These are phyloP conservation scores for Tolypocladium endophyticum DNA, from an alignment of 2,329 filamentous ascomycete species.

Conservation along the genomic window DNA sequence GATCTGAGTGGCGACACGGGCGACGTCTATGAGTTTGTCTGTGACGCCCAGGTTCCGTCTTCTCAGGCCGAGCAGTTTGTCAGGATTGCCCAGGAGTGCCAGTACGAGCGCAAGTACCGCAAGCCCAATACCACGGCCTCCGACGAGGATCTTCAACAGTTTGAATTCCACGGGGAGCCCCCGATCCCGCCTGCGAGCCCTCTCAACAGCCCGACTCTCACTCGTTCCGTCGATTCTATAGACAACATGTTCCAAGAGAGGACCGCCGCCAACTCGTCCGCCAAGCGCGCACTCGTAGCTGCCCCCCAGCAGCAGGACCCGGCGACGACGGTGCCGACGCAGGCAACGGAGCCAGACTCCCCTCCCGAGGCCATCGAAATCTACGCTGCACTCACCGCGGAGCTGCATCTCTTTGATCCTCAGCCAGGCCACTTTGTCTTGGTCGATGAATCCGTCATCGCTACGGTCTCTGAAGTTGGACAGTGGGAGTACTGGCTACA, in stretches of 20 bases:
- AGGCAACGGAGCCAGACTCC: constrained; percentile 1
- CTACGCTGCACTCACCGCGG: constrained; percentile 64
- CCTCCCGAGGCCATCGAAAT: constrained; percentile 61
- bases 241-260: constrained; percentile 45
- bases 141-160: constrained; percentile 69
- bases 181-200: constrained; percentile 56
- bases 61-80: constrained; percentile 73
- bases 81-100: constrained; percentile 76
- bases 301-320: constrained; percentile 18
- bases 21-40: constrained; percentile 97
- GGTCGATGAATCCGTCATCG: constrained; percentile 65
- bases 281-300: constrained; percentile 29
- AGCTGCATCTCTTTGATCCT: constrained; percentile 92
- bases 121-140: constrained; percentile 71
- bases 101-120: constrained; percentile 94
- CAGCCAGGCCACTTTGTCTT: constrained; percentile 73
- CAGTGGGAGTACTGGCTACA: constrained; percentile 96
- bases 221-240: constrained; percentile 43
- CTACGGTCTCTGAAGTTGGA: constrained; percentile 75
- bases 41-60: constrained; percentile 61
- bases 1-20: constrained; percentile 88
- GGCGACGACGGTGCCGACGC: constrained; percentile 19
- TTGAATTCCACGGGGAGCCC: constrained; percentile 61
- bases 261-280: constrained; percentile 33
- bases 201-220: constrained; percentile 45